Percentiles rank a stretch among this genome's conserved stretches.
Conservation (phyloP, 2,329 filamentous ascomycete genomes). For the Talaromyces sp. region DNA sequence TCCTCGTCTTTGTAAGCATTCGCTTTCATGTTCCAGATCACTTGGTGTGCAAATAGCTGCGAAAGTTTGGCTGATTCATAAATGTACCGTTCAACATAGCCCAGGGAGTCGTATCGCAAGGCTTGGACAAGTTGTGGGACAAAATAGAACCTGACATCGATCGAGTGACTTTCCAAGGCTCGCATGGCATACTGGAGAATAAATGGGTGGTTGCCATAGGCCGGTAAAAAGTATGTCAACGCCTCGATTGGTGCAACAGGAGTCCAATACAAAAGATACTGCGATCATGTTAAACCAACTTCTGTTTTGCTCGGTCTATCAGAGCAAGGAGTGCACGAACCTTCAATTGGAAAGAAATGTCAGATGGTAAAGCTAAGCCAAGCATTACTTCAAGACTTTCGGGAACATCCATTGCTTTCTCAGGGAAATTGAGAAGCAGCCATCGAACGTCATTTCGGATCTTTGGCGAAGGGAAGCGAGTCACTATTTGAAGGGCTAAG, state of each 20-base stretch:
- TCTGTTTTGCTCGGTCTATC: background rate
- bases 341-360: constrained; percentile 81
- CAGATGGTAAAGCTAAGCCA: constrained; percentile 66
- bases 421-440: constrained; percentile 74
- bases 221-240: constrained; percentile 85
- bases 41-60: constrained; percentile 97
- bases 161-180: constrained; percentile 83
- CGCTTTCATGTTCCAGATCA: constrained; percentile 99
- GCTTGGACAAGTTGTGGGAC: constrained; percentile 97
- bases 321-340: constrained; percentile 35
- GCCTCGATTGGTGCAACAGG: constrained; percentile 90
- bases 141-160: constrained; percentile 98
- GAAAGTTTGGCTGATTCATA: constrained; percentile 95
- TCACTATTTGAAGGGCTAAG: constrained; percentile 77
- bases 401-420: constrained; percentile 73
- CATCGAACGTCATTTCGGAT: constrained; percentile 71
- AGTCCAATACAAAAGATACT: constrained; percentile 90
- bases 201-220: constrained; percentile 85
- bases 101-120: constrained; percentile 83
- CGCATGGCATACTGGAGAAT: constrained; percentile 96
- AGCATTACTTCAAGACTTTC: constrained; percentile 79
- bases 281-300: constrained; percentile 21
- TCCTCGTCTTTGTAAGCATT: constrained; percentile 98
- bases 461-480: constrained; percentile 70
- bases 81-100: constrained; percentile 95